Evolutionary conservation across 352 stramenopile genomes (phyloP).

Genomic region (Phytopythium oedochilum): DNA sequence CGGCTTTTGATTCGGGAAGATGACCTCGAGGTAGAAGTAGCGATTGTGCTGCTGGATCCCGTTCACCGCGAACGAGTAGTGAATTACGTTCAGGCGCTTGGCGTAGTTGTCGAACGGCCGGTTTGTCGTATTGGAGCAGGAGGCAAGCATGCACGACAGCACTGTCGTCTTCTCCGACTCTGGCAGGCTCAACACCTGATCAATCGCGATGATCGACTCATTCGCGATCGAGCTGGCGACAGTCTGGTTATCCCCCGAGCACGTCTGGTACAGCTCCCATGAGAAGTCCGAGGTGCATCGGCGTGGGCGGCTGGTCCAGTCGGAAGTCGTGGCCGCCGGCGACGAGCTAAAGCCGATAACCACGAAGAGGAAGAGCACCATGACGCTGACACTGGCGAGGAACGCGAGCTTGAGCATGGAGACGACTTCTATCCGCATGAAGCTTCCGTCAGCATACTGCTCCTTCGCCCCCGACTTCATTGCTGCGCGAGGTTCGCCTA

Average conservation of each 20-base stretch:
- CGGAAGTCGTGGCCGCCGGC: slow-evolving; percentile 29
- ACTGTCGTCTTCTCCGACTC: slow-evolving; percentile 22
- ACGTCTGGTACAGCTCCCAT: slow-evolving; percentile 25
- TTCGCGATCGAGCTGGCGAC: slow-evolving; percentile 9
- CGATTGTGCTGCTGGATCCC: slow-evolving; percentile 42
- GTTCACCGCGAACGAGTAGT: slow-evolving; percentile 57
- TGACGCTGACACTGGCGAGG: slow-evolving; percentile 18
- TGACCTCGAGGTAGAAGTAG: slow-evolving; percentile 57
- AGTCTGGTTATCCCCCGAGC: slow-evolving; percentile 16
- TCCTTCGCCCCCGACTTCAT: slow-evolving; percentile 22
- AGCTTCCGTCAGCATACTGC: slow-evolving; percentile 23
- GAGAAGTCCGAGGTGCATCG: slow-evolving; percentile 57
- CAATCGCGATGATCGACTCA: slow-evolving; percentile 28
- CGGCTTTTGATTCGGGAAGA: slow-evolving; percentile 38
- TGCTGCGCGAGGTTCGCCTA: neutral
- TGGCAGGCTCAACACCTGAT: slow-evolving; percentile 30
- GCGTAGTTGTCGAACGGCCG: slow-evolving; percentile 23
- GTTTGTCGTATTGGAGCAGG: slow-evolving; percentile 41
- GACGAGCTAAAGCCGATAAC: slow-evolving; percentile 34
- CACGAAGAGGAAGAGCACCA: slow-evolving; percentile 40
- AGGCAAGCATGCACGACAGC: slow-evolving; percentile 47
- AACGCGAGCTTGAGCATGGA: slow-evolving; percentile 49
- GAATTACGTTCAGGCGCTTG: slow-evolving; percentile 28
- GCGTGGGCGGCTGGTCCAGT: slow-evolving; percentile 44
- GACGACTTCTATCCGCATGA: slow-evolving; percentile 61